Conservation (phyloP, 495 filamentous ascomycete genomes). For the Penicillium chermesinum region DNA sequence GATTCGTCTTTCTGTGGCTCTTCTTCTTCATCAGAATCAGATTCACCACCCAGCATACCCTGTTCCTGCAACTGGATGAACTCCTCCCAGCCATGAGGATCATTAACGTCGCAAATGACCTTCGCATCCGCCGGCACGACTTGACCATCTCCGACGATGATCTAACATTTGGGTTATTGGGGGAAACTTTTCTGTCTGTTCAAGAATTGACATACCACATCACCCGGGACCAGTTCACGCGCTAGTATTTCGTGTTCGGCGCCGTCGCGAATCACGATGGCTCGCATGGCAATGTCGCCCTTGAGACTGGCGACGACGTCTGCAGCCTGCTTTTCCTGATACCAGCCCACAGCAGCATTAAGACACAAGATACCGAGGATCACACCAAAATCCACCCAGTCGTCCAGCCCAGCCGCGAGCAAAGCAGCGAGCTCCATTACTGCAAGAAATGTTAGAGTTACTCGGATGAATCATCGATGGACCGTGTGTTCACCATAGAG, state of each 20-base stretch:
- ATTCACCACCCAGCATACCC: conserved; percentile 51
- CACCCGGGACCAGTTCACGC: conserved; percentile 71
- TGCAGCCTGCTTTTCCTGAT: conserved; percentile 78
- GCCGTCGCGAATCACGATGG: conserved; percentile 61
- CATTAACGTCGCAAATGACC: conserved; percentile 66
- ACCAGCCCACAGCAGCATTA: conserved; percentile 74
- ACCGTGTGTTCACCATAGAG: conserved; percentile 59
- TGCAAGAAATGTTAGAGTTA: conserved; percentile 22
- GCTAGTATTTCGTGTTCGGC: conserved; percentile 62
- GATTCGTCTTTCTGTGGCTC: conserved; percentile 4
- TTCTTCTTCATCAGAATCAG: conserved; percentile 47
- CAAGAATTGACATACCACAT: conserved; percentile 57
- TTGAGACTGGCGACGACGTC: conserved; percentile 76
- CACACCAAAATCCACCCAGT: conserved; percentile 81
- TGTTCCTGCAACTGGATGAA: conserved; percentile 51
- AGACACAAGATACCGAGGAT: conserved; percentile 74
- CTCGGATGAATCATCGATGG: neutral
- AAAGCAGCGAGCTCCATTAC: conserved; percentile 79
- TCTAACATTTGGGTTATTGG: conserved; percentile 14
- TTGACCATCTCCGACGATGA: conserved; percentile 65
- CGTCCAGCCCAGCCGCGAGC: conserved; percentile 65
- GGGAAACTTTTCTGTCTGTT: neutral
- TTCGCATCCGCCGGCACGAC: conserved; percentile 67
- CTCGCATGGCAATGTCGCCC: conserved; percentile 75
- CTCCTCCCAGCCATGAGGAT: conserved; percentile 60